A percentile compares a stretch with the other conserved stretches of the same genome.
phyloP scores from a whole-genome alignment of 306 rosid genomes.

The Benincasa hispida region DNA sequence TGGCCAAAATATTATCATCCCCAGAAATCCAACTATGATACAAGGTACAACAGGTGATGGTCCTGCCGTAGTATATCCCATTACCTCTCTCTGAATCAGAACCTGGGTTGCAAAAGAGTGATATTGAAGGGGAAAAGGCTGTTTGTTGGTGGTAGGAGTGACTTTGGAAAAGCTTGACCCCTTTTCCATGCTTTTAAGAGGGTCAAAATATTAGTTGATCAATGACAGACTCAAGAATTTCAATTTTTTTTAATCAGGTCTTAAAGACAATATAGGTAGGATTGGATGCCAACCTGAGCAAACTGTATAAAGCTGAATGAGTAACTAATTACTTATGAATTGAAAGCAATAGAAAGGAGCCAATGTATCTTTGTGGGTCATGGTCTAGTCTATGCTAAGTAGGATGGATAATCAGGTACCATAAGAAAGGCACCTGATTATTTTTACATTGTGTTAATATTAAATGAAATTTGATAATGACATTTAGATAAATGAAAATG shows the following conservation, averaged over 20 bases:
- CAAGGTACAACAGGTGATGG: conserved; percentile 69
- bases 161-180: background rate
- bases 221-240: background rate
- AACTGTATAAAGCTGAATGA: background rate
- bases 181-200: background rate
- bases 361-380: background rate
- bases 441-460: background rate
- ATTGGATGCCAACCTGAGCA: conserved; percentile 10
- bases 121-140: background rate
- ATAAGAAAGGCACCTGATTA: background rate
- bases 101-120: background rate
- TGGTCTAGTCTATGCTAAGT: background rate
- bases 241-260: background rate
- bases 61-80: conserved; percentile 29
- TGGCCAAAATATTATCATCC: conserved; percentile 37
- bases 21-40: conserved; percentile 37
- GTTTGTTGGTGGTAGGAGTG: conserved; percentile 1
- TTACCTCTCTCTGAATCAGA: conserved; percentile 9
- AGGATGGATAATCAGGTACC: background rate
- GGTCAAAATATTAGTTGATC: conserved; percentile 7
- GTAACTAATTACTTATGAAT: background rate
- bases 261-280: background rate
- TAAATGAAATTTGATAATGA: background rate
- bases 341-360: background rate
- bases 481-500: background rate